Evolutionary conservation across 345 rosid genomes (phyloP).

Genomic region (Linum usitatissimum): DNA sequence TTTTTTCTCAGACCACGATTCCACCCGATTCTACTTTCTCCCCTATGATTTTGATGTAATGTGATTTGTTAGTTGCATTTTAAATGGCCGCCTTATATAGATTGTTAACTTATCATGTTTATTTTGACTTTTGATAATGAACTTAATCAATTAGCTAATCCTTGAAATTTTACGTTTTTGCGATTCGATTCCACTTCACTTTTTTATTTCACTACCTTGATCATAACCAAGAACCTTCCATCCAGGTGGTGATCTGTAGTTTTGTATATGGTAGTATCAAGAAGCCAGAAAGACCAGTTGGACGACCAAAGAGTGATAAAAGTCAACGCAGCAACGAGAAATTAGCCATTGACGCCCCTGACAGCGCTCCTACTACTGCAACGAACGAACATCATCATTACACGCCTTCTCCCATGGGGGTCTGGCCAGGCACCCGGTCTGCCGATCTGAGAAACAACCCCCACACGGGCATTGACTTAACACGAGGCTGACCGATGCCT

Average conservation of each 20-base stretch:
- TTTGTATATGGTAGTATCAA: slow-evolving; percentile 64
- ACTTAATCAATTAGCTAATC: too few relatives aligned
- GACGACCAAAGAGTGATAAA: slow-evolving; percentile 34
- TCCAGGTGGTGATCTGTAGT: slow-evolving; percentile 89
- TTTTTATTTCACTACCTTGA: background rate
- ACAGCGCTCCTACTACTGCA: slow-evolving; percentile 13
- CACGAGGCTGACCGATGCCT: slow-evolving; percentile 52
- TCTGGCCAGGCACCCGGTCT: slow-evolving; percentile 60
- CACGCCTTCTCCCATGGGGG: slow-evolving; percentile 34
- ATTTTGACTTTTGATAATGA: too few relatives aligned
- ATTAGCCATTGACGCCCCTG: slow-evolving; percentile 16
- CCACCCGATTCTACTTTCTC: too few relatives aligned
- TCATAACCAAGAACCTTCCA: slow-evolving; percentile 1
- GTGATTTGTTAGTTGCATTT: too few relatives aligned
- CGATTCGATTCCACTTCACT: too few relatives aligned
- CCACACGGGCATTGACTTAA: slow-evolving; percentile 83
- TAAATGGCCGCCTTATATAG: too few relatives aligned
- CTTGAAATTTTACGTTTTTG: too few relatives aligned
- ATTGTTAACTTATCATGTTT: too few relatives aligned
- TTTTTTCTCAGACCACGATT: too few relatives aligned
- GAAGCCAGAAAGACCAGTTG: slow-evolving; percentile 41
- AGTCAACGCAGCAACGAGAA: slow-evolving; percentile 27
- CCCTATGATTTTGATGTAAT: too few relatives aligned
- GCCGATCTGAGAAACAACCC: slow-evolving; percentile 54
- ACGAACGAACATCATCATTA: slow-evolving; percentile 24